A percentile compares a stretch with the other conserved stretches of the same genome.
Conservation (phyloP, 352 stramenopile species). For the Phytophthora lateralis region DNA sequence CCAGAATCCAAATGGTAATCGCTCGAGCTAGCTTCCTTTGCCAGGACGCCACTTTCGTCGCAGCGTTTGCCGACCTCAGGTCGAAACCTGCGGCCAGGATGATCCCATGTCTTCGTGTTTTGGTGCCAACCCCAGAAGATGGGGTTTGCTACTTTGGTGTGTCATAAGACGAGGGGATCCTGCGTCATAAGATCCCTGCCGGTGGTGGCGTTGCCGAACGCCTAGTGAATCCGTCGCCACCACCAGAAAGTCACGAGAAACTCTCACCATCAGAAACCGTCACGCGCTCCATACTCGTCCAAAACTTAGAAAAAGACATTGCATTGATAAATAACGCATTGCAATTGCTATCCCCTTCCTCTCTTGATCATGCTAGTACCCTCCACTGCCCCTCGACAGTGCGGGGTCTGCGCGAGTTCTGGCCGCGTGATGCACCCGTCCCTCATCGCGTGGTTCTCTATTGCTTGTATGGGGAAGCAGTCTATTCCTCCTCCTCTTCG, state of each 20-base stretch:
- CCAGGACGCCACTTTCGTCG: too few species aligned
- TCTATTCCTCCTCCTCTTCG: conserved; percentile 60
- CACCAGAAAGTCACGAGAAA: not conserved
- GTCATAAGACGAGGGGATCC: conserved; percentile 16
- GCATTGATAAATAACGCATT: conserved; percentile 44
- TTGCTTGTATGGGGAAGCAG: conserved; percentile 1
- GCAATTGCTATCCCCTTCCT: conserved; percentile 14
- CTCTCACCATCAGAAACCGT: conserved; percentile 6
- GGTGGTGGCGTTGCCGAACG: not conserved
- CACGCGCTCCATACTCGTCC: not conserved
- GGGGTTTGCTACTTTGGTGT: conserved; percentile 1
- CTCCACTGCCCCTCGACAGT: not conserved
- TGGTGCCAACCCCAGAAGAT: not conserved
- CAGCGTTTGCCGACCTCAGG: too few species aligned
- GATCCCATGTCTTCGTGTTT: too few species aligned
- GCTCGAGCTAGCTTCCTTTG: too few species aligned
- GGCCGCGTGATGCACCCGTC: conserved; percentile 19
- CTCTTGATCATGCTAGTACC: conserved; percentile 14
- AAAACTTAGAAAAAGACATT: conserved; percentile 16
- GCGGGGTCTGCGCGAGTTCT: conserved; percentile 14
- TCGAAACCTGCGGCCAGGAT: too few species aligned
- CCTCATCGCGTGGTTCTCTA: conserved; percentile 22
- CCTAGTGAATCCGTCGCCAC: conserved; percentile 7
- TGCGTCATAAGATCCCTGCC: conserved; percentile 15
- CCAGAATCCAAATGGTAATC: not conserved